These are phyloP conservation scores for Talaromyces wortmannii DNA, from an alignment of 495 filamentous ascomycete genomes.

Conservation along the genomic window DNA sequence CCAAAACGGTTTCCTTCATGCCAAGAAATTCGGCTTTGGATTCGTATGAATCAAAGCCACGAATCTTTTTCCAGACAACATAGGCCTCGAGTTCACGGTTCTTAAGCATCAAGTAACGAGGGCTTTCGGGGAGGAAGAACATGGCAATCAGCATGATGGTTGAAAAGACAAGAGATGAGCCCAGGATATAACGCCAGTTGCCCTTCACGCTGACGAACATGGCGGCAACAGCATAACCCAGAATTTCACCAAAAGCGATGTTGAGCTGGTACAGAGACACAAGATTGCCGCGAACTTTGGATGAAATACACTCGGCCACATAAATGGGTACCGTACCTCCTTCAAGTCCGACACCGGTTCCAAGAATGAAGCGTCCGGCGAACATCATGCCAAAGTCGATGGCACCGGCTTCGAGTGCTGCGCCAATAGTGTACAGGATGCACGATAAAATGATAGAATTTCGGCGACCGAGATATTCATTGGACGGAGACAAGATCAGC, in stretches of 20 bases:
- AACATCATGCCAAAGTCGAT: constrained; percentile 56
- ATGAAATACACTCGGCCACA: constrained; percentile 43
- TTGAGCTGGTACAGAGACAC: constrained; percentile 58
- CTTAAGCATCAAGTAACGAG: constrained; percentile 53
- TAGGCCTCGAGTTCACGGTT: constrained; percentile 39
- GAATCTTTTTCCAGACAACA: constrained; percentile 55
- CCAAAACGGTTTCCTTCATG: constrained; percentile 48
- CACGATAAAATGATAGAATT: constrained; percentile 54
- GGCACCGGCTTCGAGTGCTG: constrained; percentile 51
- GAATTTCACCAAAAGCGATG: constrained; percentile 56
- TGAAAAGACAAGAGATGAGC: constrained; percentile 55
- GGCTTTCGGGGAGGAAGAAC: constrained; percentile 52
- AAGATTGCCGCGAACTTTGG: constrained; percentile 50
- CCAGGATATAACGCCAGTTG: constrained; percentile 61
- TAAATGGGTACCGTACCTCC: constrained; percentile 56
- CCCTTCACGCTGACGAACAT: constrained; percentile 52
- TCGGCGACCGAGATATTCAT: constrained; percentile 50
- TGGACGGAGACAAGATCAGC: constrained; percentile 46
- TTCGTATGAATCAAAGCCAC: constrained; percentile 40
- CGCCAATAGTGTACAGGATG: constrained; percentile 52
- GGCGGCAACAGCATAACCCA: constrained; percentile 55
- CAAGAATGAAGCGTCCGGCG: constrained; percentile 51
- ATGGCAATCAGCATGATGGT: constrained; percentile 53
- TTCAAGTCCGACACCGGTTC: constrained; percentile 53
- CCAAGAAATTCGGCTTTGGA: constrained; percentile 53